Evolutionary conservation across 352 stramenopile genomes (phyloP), one percentile per base, ranked within the genome.

Genomic region (Peronospora destructor): DNA sequence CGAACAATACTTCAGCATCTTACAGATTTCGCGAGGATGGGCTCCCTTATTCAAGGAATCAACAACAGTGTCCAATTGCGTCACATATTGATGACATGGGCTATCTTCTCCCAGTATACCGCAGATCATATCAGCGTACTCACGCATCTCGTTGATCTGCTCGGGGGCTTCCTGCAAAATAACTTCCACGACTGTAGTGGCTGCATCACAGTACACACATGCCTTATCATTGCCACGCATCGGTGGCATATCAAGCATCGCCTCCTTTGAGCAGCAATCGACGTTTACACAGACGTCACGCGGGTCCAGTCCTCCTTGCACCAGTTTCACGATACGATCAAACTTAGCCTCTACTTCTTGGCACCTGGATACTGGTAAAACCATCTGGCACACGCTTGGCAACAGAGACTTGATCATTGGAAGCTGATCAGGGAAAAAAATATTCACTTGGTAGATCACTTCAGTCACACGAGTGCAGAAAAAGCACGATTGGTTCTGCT

Each of bases 191-290:
- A 76, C 25, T 26, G 68, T 82, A 14, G 68, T 78, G 19, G 69
- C 60, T 26, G 50, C 66, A 30, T 86, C 75, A 42, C 75, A 86
- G 45, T 86, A 86, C 21, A 76, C 64, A 49, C 75, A 86, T 17
- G 57, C 63, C 40, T 68, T 80, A 38, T 75, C 63, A 35, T 45
- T 43, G 33, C 40, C 40, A 29, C 21, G 6, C 32, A 56, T 49
- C 8, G 5, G 29, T 9, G 13, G 4, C 26, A 50, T 44, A 6
- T 21, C 46, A 62, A 8, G 21, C 9, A n/a, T 14, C 7, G 34
- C 6, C 5, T 58, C 43, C 33, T 54, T 57, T 30, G 56, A 59
- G 43, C 74, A 88, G 45, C 84, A 69, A 3, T 58, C 54, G 5
- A 73, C 37, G 3, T 43, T 41, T 11, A 53, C 42, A 49, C 78